These are phyloP conservation scores for Didymella glomerata DNA, from an alignment of 2,329 filamentous ascomycete species.

Conservation along the genomic window DNA sequence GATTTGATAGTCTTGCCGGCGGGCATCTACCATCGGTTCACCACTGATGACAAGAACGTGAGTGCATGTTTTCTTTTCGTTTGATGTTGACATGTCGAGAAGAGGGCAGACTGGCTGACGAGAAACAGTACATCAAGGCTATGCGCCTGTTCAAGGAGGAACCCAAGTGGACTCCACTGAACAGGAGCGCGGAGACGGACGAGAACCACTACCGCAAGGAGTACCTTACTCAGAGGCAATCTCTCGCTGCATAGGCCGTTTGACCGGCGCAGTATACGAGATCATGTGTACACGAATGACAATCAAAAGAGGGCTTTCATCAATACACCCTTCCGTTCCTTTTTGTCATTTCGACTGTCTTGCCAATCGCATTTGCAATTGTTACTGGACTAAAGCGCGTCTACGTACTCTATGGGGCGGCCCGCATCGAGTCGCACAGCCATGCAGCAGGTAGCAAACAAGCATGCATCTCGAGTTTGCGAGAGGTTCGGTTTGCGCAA, in stretches of 20 bases:
- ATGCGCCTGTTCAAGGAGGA: slow-evolving; percentile 98
- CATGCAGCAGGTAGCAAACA: slow-evolving; percentile 10
- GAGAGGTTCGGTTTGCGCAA: slow-evolving; percentile 11
- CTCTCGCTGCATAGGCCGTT: slow-evolving; percentile 22
- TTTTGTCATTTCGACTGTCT: neutral
- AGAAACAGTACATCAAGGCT: slow-evolving; percentile 83
- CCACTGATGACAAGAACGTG: slow-evolving; percentile 89
- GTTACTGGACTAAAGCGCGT: neutral
- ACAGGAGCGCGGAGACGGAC: slow-evolving; percentile 80
- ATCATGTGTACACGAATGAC: slow-evolving; percentile 7
- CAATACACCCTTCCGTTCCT: neutral
- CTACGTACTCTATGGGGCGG: neutral
- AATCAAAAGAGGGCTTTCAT: slow-evolving; percentile 6
- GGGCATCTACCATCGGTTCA: slow-evolving; percentile 97
- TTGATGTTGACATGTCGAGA: neutral
- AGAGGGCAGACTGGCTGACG: neutral
- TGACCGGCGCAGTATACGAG: neutral
- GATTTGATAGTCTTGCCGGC: slow-evolving; percentile 94
- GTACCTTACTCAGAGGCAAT: slow-evolving; percentile 65
- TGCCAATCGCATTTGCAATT: neutral
- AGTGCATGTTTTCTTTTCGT: slow-evolving; percentile 52
- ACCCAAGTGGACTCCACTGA: slow-evolving; percentile 96
- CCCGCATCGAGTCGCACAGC: neutral
- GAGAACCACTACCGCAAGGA: slow-evolving; percentile 78
- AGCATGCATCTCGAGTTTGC: slow-evolving; percentile 6